Percentiles rank a stretch among this genome's conserved stretches.
Conservation (phyloP, 345 rosid genomes). For the Passiflora organensis region DNA sequence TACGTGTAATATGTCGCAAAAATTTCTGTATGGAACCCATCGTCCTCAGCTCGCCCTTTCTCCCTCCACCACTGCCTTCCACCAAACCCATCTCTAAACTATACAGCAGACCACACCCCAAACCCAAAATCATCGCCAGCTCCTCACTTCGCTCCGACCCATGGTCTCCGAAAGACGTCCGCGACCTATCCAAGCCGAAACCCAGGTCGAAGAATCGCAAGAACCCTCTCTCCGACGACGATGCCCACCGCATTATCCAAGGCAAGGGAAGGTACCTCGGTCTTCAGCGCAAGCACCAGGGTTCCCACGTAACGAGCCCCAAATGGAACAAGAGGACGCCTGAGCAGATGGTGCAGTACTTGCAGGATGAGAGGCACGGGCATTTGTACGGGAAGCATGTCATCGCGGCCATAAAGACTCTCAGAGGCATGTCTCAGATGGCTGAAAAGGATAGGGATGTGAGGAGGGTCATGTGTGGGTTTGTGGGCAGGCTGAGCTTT, state of each 20-base stretch:
- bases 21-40: too few relatives aligned
- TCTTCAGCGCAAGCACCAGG: conserved; percentile 67
- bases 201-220: conserved; percentile 59
- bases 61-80: too few relatives aligned
- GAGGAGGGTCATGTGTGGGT: conserved; percentile 67
- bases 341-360: conserved; percentile 81
- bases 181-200: conserved; percentile 50
- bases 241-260: conserved; percentile 79
- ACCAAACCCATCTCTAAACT: too few relatives aligned
- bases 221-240: conserved; percentile 68
- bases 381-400: conserved; percentile 79
- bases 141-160: conserved; percentile 62
- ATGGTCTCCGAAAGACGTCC: conserved; percentile 77
- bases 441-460: conserved; percentile 50
- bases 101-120: too few relatives aligned
- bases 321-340: conserved; percentile 84
- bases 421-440: conserved; percentile 47
- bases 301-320: conserved; percentile 64
- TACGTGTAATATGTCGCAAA: too few relatives aligned
- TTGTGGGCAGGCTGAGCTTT: conserved; percentile 69
- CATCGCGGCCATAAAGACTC: conserved; percentile 70
- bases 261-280: conserved; percentile 66
- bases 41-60: too few relatives aligned
- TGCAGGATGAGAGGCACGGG: conserved; percentile 70
- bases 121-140: conserved; percentile 18